phyloP scores from a whole-genome alignment of 2,329 filamentous ascomycete genomes.

The Blastomyces emzantsi region DNA sequence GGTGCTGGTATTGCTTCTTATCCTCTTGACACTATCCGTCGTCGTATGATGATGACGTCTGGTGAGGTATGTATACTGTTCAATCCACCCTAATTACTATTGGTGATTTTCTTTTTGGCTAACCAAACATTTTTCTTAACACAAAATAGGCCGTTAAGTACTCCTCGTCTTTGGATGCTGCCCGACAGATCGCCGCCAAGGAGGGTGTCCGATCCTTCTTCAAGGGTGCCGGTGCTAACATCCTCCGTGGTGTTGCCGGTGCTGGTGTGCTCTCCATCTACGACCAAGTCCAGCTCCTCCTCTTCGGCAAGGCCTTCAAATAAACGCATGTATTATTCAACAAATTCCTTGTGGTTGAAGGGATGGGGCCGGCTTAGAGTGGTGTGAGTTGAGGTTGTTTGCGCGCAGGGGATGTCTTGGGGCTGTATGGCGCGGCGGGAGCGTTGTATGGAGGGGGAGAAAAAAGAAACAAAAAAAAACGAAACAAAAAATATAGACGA shows the following conservation, averaged over 20 bases:
- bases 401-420: slow-evolving; percentile 16
- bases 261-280: slow-evolving; percentile 99
- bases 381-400: slow-evolving; percentile 22
- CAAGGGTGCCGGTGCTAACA: slow-evolving; percentile 99
- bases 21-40: slow-evolving; percentile 99
- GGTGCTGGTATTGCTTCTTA: slow-evolving; percentile 99
- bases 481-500: slow-evolving; percentile 24
- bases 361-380: slow-evolving; percentile 24
- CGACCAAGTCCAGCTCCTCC: slow-evolving; percentile 96
- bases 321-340: slow-evolving; percentile 19
- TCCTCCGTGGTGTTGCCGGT: slow-evolving; percentile 99
- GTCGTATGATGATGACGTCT: slow-evolving; percentile 99
- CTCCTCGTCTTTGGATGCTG: slow-evolving; percentile 91
- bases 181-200: slow-evolving; percentile 88
- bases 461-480: background rate
- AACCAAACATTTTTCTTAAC: slow-evolving; percentile 37
- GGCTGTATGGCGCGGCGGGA: slow-evolving; percentile 16
- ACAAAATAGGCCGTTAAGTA: slow-evolving; percentile 94
- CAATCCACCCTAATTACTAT: background rate
- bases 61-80: slow-evolving; percentile 48
- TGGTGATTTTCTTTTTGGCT: background rate
- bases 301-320: slow-evolving; percentile 99
- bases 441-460: slow-evolving; percentile 21
- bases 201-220: slow-evolving; percentile 99
- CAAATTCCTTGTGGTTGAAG: slow-evolving; percentile 7